phyloP scores from a whole-genome alignment of 2,329 filamentous ascomycete genomes.

The Botrytis byssoidea region DNA sequence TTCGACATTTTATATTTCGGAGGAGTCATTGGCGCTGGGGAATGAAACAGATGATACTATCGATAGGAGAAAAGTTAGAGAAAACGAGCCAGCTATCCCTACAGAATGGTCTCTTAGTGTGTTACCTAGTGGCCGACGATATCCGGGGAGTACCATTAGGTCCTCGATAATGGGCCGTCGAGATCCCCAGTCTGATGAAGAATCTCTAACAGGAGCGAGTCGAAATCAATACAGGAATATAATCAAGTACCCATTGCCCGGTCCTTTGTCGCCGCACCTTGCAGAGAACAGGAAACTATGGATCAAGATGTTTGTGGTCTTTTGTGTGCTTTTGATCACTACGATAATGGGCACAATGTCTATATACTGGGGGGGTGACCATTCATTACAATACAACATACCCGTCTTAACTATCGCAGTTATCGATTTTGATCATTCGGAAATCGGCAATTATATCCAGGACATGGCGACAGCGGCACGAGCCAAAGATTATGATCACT shows the following conservation, averaged over 20 bases:
- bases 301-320: conserved; percentile 26
- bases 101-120: conserved; percentile 1
- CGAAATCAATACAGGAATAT: conserved; percentile 5
- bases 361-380: conserved; percentile 28
- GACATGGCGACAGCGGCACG: conserved; percentile 22
- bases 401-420: conserved; percentile 26
- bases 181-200: conserved; percentile 13
- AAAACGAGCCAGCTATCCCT: background rate
- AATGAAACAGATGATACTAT: conserved; percentile 4
- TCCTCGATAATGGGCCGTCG: background rate
- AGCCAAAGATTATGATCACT: conserved; percentile 18
- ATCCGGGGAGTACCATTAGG: background rate
- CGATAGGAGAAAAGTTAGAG: background rate
- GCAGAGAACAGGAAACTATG: conserved; percentile 24
- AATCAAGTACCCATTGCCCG: conserved; percentile 22
- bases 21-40: conserved; percentile 1
- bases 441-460: conserved; percentile 26
- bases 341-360: conserved; percentile 28
- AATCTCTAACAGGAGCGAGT: background rate
- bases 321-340: conserved; percentile 23
- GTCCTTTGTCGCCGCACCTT: conserved; percentile 21
- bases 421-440: conserved; percentile 28
- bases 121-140: background rate
- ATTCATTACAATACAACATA: conserved; percentile 25
- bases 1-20: conserved; percentile 19